A percentile compares a stretch with the other conserved stretches of the same genome.
Conservation (phyloP, 225 moss, liverwort and hornwort genomes). For the Physcomitrellopsis africana region DNA sequence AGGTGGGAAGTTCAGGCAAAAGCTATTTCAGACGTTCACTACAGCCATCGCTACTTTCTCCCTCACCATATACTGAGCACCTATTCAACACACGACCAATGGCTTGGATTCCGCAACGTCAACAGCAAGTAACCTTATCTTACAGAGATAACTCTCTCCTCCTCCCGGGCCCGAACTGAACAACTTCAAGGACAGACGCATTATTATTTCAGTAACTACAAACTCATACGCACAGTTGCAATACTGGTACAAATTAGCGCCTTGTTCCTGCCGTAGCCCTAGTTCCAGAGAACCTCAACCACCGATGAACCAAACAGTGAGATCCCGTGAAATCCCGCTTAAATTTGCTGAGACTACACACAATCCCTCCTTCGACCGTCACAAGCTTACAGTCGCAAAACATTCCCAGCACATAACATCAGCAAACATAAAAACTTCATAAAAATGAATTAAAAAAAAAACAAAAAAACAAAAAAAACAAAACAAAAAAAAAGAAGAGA, state of each 20-base stretch:
- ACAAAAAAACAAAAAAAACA: no score
- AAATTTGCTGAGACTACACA: conserved; percentile 36
- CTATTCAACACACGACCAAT: conserved; percentile 32
- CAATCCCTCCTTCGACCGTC: not conserved
- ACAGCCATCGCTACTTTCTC: conserved; percentile 18
- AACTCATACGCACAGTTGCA: not conserved
- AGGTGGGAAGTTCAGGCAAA: conserved; percentile 30
- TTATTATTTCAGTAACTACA: no score
- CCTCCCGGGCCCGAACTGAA: conserved; percentile 36
- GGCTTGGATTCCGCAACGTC: conserved; percentile 36
- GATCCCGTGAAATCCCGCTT: conserved; percentile 38
- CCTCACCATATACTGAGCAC: conserved; percentile 23
- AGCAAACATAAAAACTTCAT: no score
- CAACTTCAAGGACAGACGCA: conserved; percentile 1
- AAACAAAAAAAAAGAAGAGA: no score
- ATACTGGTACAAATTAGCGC: conserved; percentile 22
- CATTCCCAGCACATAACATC: no score
- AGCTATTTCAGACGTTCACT: conserved; percentile 13
- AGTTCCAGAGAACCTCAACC: conserved; percentile 34
- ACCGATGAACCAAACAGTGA: conserved; percentile 19
- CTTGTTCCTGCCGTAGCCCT: conserved; percentile 56
- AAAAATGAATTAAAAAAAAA: no score
- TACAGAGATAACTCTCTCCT: conserved; percentile 36
- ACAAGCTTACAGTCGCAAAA: conserved; percentile 26
- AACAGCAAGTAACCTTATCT: conserved; percentile 28